Evolutionary conservation across 2,329 filamentous ascomycete genomes (phyloP).

Genomic region (Trichoderma guizhouense): DNA sequence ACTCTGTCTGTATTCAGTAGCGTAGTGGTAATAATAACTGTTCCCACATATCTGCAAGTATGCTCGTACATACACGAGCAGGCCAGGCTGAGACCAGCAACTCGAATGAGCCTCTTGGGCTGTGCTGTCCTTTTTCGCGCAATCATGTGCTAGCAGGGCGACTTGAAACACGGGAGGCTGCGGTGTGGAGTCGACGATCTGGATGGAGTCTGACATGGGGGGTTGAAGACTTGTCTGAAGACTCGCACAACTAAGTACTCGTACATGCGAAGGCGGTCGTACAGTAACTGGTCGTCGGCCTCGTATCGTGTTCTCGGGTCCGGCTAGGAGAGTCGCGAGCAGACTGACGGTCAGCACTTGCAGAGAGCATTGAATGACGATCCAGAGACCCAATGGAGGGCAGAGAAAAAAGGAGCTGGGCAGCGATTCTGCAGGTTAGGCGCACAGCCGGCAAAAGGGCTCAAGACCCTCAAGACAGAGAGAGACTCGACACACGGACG

Average conservation of each 20-base stretch:
- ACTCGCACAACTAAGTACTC: not conserved
- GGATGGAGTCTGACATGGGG: slow-evolving; percentile 12
- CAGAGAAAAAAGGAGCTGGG: not conserved
- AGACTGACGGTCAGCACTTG: not conserved
- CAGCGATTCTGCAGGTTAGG: not conserved
- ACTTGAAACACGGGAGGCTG: slow-evolving; percentile 20
- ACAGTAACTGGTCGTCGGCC: not conserved
- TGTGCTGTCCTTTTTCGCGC: not conserved
- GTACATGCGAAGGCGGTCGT: not conserved
- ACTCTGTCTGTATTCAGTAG: not conserved
- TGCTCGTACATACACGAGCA: not conserved
- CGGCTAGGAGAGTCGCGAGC: not conserved
- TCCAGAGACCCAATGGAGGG: not conserved
- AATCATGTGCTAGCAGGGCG: slow-evolving; percentile 11
- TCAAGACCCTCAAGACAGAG: not conserved
- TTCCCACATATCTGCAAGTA: not conserved
- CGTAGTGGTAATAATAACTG: not conserved
- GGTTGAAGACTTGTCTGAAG: not conserved
- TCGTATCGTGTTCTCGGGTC: not conserved
- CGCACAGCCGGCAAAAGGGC: not conserved
- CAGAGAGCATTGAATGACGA: not conserved
- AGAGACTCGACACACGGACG: not conserved
- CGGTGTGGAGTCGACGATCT: slow-evolving; percentile 17
- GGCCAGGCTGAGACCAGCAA: not conserved
- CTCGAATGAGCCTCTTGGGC: not conserved